Conservation (phyloP, 1,284 basidiomycete genomes). For the Cryptococcus sp. region DNA sequence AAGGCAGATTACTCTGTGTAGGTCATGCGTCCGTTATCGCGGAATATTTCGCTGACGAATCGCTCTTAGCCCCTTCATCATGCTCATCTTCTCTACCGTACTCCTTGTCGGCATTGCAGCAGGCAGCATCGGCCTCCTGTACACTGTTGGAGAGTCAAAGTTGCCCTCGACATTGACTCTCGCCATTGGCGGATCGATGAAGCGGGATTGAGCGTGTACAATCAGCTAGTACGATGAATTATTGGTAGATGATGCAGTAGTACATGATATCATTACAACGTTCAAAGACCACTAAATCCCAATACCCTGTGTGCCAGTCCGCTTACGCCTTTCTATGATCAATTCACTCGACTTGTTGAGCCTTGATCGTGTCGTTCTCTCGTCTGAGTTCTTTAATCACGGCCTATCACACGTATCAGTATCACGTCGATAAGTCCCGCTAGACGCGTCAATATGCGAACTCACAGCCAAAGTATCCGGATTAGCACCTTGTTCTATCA, state of each 20-base stretch:
- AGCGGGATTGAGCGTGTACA: constrained; percentile 30
- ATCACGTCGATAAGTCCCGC: neutral
- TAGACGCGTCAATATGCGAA: constrained; percentile 1
- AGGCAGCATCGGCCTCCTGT: constrained; percentile 41
- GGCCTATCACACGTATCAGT: constrained; percentile 14
- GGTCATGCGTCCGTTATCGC: constrained; percentile 14
- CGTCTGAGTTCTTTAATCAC: constrained; percentile 30
- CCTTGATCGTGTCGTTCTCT: constrained; percentile 20
- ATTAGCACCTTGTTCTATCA: constrained; percentile 51
- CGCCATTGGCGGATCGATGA: constrained; percentile 38
- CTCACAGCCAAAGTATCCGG: constrained; percentile 50
- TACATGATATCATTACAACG: neutral
- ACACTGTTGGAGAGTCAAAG: constrained; percentile 45
- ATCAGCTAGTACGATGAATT: neutral
- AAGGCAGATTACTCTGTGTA: constrained; percentile 47
- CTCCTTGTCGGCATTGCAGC: constrained; percentile 32
- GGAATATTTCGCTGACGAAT: neutral
- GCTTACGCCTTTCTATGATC: neutral
- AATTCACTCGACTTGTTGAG: constrained; percentile 2
- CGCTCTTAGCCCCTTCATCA: constrained; percentile 38
- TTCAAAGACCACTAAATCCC: neutral
- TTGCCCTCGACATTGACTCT: constrained; percentile 51
- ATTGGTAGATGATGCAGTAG: constrained; percentile 3
- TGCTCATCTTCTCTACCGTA: constrained; percentile 44
- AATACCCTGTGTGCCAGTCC: neutral